A percentile compares a stretch with the other conserved stretches of the same genome.
These are phyloP conservation scores for Pestalotiopsis sp. DNA, from an alignment of 2,329 filamentous ascomycete species.

Conservation along the genomic window DNA sequence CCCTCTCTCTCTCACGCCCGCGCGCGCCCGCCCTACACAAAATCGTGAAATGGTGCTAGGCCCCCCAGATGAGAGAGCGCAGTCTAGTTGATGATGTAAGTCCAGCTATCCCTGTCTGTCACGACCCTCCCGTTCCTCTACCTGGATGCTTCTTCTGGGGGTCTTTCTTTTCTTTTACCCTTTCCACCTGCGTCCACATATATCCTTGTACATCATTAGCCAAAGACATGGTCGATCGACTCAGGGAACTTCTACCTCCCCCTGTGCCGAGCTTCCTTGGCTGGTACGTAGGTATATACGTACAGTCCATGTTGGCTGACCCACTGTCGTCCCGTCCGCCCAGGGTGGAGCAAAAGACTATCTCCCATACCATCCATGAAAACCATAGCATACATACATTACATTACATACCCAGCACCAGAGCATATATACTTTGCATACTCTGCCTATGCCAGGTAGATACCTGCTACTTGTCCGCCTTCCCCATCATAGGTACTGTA, in stretches of 20 bases:
- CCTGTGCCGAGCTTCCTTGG: background rate
- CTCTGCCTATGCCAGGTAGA: background rate
- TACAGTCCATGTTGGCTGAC: background rate
- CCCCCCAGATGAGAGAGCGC: too few relatives aligned
- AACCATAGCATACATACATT: background rate
- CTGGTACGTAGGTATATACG: background rate
- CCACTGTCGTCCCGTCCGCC: constrained; percentile 8
- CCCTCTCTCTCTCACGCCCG: background rate
- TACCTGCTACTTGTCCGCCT: background rate
- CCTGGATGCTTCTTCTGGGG: constrained; percentile 27
- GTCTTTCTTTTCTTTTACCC: constrained; percentile 11
- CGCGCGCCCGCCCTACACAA: background rate
- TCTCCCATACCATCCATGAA: background rate
- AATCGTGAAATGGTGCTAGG: background rate
- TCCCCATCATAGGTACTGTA: background rate
- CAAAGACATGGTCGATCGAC: constrained; percentile 7
- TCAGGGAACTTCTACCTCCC: constrained; percentile 6
- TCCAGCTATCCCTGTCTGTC: constrained; percentile 26
- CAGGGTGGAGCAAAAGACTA: constrained; percentile 2
- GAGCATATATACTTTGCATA: background rate
- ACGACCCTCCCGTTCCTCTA: constrained; percentile 19
- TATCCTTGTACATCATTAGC: constrained; percentile 5
- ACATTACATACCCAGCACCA: background rate
- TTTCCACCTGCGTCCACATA: constrained; percentile 12
- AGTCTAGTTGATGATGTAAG: constrained; percentile 15